Conservation (phyloP, 1,284 basidiomycete species). For the Pseudozyma sp. region DNA sequence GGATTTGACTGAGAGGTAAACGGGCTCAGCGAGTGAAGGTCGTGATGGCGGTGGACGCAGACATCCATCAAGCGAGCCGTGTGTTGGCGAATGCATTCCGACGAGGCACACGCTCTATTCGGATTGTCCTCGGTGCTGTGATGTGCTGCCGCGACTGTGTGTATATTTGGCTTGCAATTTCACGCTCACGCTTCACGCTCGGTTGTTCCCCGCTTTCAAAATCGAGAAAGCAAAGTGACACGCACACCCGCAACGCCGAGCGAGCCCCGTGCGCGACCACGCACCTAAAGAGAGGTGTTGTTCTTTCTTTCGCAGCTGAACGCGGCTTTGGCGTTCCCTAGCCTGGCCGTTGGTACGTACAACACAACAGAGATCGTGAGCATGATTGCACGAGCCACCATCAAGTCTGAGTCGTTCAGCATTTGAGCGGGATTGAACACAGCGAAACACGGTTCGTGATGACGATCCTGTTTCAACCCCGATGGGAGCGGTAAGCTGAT, state of each 20-base stretch:
- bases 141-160: no score
- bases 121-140: no score
- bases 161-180: neutral
- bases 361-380: no score
- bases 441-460: neutral
- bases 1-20: neutral
- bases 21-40: neutral
- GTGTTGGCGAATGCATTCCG: no score
- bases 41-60: no score
- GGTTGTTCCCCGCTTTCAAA: neutral
- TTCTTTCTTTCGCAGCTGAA: conserved; percentile 2
- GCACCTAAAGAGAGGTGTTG: neutral
- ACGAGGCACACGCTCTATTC: no score
- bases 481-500: neutral
- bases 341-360: no score
- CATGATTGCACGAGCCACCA: no score
- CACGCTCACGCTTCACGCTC: neutral
- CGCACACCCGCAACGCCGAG: neutral
- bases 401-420: no score
- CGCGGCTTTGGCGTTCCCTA: no score
- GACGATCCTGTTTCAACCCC: conserved; percentile 3
- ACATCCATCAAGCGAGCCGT: no score
- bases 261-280: conserved; percentile 10
- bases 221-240: neutral
- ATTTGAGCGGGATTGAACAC: neutral